Percentiles rank a stretch among this genome's conserved stretches.
These are phyloP conservation scores for Dactylellina drechsleri DNA, from an alignment of 2,329 filamentous ascomycete species.

Conservation along the genomic window DNA sequence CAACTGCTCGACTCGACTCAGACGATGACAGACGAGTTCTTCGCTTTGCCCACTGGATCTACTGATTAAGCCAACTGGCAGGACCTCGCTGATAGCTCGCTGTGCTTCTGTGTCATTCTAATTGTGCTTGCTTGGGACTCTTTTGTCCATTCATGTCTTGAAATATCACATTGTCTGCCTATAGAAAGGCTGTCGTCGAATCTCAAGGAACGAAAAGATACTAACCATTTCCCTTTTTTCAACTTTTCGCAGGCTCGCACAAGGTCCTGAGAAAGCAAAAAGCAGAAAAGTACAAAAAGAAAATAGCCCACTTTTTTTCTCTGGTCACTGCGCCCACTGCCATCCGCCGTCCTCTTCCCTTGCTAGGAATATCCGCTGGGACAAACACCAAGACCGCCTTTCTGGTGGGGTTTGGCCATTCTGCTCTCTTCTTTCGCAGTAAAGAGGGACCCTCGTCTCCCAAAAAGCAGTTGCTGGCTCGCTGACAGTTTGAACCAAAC, in stretches of 20 bases:
- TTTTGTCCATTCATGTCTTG: slow-evolving; percentile 22
- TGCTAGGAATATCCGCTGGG: background rate
- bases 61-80: slow-evolving; percentile 38
- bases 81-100: slow-evolving; percentile 30
- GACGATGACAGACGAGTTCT: slow-evolving; percentile 16
- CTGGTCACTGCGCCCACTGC: background rate
- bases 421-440: background rate
- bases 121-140: slow-evolving; percentile 24
- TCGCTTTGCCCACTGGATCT: slow-evolving; percentile 12
- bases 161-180: slow-evolving; percentile 52
- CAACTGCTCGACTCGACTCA: slow-evolving; percentile 26
- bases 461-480: slow-evolving; percentile 16
- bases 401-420: slow-evolving; percentile 35
- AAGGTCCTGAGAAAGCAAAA: no score
- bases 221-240: slow-evolving; percentile 30
- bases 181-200: slow-evolving; percentile 45
- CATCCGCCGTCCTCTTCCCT: background rate
- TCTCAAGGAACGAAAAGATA: slow-evolving; percentile 27
- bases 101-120: slow-evolving; percentile 46
- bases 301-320: background rate
- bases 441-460: background rate
- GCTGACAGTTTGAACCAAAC: slow-evolving; percentile 4
- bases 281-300: background rate
- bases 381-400: slow-evolving; percentile 34
- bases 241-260: slow-evolving; percentile 8